Percentiles rank a stretch among this genome's conserved stretches.
Conservation (phyloP, 805 yeast species). For the Teunomyces kruisii region DNA sequence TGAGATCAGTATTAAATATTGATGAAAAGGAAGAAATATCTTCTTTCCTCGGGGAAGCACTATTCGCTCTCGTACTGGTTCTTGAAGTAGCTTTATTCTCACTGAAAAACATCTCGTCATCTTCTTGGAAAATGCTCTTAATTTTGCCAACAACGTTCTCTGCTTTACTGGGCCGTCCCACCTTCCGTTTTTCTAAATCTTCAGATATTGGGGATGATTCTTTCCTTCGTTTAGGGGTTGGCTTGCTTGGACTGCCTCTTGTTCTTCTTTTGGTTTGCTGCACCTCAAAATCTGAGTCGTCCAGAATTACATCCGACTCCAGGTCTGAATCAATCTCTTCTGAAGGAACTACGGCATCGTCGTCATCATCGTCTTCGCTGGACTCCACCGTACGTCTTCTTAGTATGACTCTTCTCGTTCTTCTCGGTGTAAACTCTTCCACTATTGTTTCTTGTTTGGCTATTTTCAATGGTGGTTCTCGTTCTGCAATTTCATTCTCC, state of each 20-base stretch:
- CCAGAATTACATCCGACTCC: background rate
- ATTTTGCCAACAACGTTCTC: slow-evolving; percentile 25
- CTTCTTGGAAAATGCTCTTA: slow-evolving; percentile 36
- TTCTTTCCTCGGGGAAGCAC: background rate
- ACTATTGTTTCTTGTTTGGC: background rate
- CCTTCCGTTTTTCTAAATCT: slow-evolving; percentile 10
- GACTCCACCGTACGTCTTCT: background rate
- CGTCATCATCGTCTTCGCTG: slow-evolving; percentile 11
- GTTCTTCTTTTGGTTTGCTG: background rate
- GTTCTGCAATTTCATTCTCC: slow-evolving; percentile 4
- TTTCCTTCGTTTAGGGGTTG: background rate
- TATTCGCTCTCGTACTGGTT: background rate
- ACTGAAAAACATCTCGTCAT: slow-evolving; percentile 25
- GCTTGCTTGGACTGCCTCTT: slow-evolving; percentile 2
- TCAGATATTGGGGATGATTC: background rate
- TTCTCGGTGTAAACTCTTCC: slow-evolving; percentile 4
- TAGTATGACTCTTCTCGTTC: slow-evolving; percentile 4
- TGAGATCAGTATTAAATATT: slow-evolving; percentile 1
- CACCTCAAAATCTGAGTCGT: background rate
- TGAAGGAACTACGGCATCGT: background rate
- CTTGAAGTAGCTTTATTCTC: slow-evolving; percentile 13
- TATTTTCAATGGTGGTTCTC: too few relatives aligned
- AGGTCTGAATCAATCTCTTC: background rate
- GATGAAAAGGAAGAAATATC: background rate
- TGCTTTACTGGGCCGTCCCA: slow-evolving; percentile 30